Percentiles rank a stretch among this genome's conserved stretches.
Conservation (phyloP, 352 stramenopile genomes). For the Phytopythium aichiense region DNA sequence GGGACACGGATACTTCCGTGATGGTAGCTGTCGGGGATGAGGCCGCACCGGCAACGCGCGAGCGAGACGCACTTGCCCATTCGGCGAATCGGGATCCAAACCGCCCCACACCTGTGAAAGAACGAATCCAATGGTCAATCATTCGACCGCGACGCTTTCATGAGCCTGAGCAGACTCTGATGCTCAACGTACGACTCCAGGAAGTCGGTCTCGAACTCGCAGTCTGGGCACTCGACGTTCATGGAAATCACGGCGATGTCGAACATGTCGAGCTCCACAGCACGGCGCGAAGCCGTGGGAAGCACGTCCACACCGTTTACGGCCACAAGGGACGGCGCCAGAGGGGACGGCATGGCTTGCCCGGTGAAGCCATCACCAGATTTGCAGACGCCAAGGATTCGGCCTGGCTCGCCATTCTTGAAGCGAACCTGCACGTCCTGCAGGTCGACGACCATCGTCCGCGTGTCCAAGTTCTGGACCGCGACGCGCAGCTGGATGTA, state of each 20-base stretch:
- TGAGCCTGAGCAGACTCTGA: background rate
- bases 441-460: slow-evolving; percentile 52
- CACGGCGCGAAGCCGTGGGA: slow-evolving; percentile 18
- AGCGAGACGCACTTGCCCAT: slow-evolving; percentile 44
- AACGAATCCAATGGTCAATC: slow-evolving; percentile 1
- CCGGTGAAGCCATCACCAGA: background rate
- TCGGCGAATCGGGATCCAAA: slow-evolving; percentile 69
- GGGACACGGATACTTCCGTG: slow-evolving; percentile 57
- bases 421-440: slow-evolving; percentile 61
- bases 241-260: slow-evolving; percentile 60
- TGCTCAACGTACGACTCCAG: slow-evolving; percentile 39
- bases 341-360: slow-evolving; percentile 8
- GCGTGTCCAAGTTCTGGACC: slow-evolving; percentile 61
- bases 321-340: slow-evolving; percentile 48
- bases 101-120: slow-evolving; percentile 30
- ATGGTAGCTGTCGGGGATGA: slow-evolving; percentile 77
- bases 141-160: background rate
- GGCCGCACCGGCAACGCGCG: slow-evolving; percentile 52
- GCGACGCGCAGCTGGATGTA: slow-evolving; percentile 68
- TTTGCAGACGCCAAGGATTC: slow-evolving; percentile 31
- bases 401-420: slow-evolving; percentile 56
- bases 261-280: slow-evolving; percentile 54
- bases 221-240: slow-evolving; percentile 58
- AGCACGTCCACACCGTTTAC: slow-evolving; percentile 45
- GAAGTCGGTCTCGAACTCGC: slow-evolving; percentile 77